A percentile compares a stretch with the other conserved stretches of the same genome.
Evolutionary conservation across 371 early-diverging fungal species (phyloP).

Genomic region (Mortierella sp.): DNA sequence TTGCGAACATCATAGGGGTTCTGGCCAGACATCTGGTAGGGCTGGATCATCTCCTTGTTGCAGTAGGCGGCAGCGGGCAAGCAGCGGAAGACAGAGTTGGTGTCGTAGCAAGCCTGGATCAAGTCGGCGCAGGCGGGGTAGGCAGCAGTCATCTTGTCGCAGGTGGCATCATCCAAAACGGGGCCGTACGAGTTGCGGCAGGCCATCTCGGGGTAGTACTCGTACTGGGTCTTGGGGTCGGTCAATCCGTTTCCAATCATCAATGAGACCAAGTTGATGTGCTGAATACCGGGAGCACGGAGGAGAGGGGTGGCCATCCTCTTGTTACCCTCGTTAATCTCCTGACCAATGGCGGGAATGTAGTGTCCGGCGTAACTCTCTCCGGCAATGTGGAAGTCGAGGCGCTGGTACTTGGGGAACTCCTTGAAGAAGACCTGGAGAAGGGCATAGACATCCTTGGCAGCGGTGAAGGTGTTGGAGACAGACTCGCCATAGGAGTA

Average conservation of each 20-base stretch:
- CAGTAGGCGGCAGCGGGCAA: conserved; percentile 91
- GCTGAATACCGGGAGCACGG: conserved; percentile 61
- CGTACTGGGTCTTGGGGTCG: conserved; percentile 91
- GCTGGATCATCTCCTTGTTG: conserved; percentile 77
- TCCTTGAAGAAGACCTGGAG: conserved; percentile 79
- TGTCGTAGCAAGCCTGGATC: conserved; percentile 89
- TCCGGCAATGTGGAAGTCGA: conserved; percentile 73
- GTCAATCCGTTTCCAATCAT: conserved; percentile 95
- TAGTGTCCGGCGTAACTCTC: conserved; percentile 86
- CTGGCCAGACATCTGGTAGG: conserved; percentile 75
- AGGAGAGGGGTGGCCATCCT: conserved; percentile 58
- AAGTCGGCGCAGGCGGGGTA: conserved; percentile 82
- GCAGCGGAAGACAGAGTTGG: conserved; percentile 79
- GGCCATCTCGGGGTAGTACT: conserved; percentile 90
- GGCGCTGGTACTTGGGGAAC: conserved; percentile 70
- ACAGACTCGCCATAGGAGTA: conserved; percentile 78
- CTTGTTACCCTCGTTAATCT: conserved; percentile 78
- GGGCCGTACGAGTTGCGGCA: conserved; percentile 86
- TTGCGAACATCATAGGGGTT: conserved; percentile 90
- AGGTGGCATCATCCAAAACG: conserved; percentile 72
- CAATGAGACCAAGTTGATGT: conserved; percentile 82
- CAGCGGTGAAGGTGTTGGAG: conserved; percentile 64
- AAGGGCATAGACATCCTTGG: conserved; percentile 73
- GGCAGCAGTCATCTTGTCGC: conserved; percentile 78
- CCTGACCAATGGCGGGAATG: conserved; percentile 83